These are phyloP conservation scores for Coemansia sp. DNA, from an alignment of 192 early-diverging fungal species.

Conservation along the genomic window DNA sequence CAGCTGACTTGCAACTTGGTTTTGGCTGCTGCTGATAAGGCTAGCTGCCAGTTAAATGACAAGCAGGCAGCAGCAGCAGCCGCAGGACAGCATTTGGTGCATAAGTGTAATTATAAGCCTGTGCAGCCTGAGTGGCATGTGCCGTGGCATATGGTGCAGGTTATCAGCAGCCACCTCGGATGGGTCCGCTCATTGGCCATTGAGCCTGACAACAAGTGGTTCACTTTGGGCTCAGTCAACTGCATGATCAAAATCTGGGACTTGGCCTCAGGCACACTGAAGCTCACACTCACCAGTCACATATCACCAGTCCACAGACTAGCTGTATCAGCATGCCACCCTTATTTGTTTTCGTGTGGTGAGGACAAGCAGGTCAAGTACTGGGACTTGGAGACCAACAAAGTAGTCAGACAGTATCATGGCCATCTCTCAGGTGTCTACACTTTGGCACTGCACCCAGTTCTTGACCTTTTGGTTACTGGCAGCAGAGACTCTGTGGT, in stretches of 20 bases:
- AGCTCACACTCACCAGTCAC: conserved; percentile 95
- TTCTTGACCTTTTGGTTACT: conserved; percentile 92
- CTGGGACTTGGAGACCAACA: conserved; percentile 99
- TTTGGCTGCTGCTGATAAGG: conserved; percentile 23
- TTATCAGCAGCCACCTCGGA: conserved; percentile 96
- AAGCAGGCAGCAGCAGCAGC: conserved; percentile 15
- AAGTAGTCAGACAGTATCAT: conserved; percentile 98
- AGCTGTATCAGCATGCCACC: conserved; percentile 92
- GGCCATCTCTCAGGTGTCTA: conserved; percentile 97
- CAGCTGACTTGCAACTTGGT: conserved; percentile 35
- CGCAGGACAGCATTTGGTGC: conserved; percentile 48
- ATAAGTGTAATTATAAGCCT: conserved; percentile 49
- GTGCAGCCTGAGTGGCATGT: conserved; percentile 91
- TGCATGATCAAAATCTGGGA: conserved; percentile 99
- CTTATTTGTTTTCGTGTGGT: conserved; percentile 95
- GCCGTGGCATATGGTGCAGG: conserved; percentile 92
- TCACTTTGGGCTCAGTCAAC: conserved; percentile 97
- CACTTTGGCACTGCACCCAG: conserved; percentile 88
- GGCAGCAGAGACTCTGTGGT: conserved; percentile 94
- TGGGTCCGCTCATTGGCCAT: conserved; percentile 94
- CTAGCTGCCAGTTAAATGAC: background rate
- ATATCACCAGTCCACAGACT: conserved; percentile 94
- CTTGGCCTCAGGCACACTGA: conserved; percentile 94
- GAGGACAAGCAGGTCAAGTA: conserved; percentile 99
- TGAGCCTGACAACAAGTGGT: conserved; percentile 97